A percentile compares a stretch with the other conserved stretches of the same genome.
Conservation (phyloP, 2,329 filamentous ascomycete species). For the Macrophomina phaseolina region DNA sequence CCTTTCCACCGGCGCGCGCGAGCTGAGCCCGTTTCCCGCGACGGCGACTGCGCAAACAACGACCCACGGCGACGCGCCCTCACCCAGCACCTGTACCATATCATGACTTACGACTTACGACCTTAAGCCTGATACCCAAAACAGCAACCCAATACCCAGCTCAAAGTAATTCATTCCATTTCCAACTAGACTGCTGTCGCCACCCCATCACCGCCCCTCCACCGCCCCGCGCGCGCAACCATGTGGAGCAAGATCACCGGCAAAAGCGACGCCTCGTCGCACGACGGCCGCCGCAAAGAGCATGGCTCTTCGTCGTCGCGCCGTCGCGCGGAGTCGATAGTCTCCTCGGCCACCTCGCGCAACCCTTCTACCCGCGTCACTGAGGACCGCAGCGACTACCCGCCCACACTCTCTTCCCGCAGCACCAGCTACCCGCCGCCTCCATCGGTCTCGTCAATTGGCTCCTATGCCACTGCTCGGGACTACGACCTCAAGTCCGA, state of each 20-base stretch:
- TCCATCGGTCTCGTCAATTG: constrained; percentile 20
- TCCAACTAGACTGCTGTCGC: constrained; percentile 13
- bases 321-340: constrained; percentile 39
- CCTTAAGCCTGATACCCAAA: constrained; percentile 38
- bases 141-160: constrained; percentile 30
- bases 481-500: constrained; percentile 26
- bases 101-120: constrained; percentile 33
- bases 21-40: constrained; percentile 12
- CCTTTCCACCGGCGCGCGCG: constrained; percentile 15
- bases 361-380: constrained; percentile 29
- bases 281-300: constrained; percentile 34
- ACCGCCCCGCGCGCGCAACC: constrained; percentile 27
- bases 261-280: constrained; percentile 44
- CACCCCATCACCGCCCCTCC: constrained; percentile 17
- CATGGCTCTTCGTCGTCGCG: constrained; percentile 37
- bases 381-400: constrained; percentile 29
- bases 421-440: constrained; percentile 18
- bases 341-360: constrained; percentile 33
- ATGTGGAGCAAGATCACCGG: constrained; percentile 48
- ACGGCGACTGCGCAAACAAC: background rate
- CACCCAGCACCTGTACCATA: constrained; percentile 31
- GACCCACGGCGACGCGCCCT: constrained; percentile 6
- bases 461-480: constrained; percentile 25
- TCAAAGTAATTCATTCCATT: constrained; percentile 22
- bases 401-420: constrained; percentile 23